These are phyloP conservation scores for Apophysomyces trapeziformis DNA, from an alignment of 371 early-diverging fungal genomes.

Conservation along the genomic window DNA sequence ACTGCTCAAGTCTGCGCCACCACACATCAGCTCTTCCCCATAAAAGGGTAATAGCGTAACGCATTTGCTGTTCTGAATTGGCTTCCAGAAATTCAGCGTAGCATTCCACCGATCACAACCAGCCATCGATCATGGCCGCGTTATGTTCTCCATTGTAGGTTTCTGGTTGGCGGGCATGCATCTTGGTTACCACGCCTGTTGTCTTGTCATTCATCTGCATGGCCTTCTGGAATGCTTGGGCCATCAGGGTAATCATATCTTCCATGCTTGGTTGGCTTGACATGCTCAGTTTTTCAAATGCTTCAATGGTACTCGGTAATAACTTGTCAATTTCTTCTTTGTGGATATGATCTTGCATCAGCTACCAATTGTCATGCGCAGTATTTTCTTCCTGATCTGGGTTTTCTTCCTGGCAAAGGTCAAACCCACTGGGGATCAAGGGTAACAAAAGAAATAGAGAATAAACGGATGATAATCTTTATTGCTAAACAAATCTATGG, in stretches of 20 bases:
- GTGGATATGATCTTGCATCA: not conserved
- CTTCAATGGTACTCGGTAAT: not conserved
- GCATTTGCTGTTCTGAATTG: not conserved
- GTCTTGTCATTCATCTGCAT: not conserved
- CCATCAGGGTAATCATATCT: not conserved
- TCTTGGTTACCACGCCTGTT: not conserved
- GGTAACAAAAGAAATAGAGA: too few species aligned
- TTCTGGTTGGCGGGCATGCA: not conserved
- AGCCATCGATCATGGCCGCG: not conserved
- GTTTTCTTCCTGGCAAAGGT: too few species aligned
- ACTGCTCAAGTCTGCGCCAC: not conserved
- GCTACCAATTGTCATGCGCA: not conserved
- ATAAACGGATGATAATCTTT: too few species aligned
- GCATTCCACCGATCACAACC: not conserved
- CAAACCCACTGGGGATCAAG: too few species aligned
- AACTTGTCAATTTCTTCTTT: not conserved
- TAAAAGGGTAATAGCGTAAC: slow-evolving; percentile 1
- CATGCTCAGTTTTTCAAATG: not conserved
- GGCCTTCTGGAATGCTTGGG: not conserved
- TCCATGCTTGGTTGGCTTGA: not conserved
- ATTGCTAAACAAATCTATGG: too few species aligned
- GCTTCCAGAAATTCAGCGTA: not conserved
- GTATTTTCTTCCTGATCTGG: too few species aligned
- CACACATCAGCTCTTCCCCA: not conserved
- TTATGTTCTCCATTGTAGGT: not conserved